Conservation (phyloP, 768 basidiomycete genomes). For the Agaricus bisporus region DNA sequence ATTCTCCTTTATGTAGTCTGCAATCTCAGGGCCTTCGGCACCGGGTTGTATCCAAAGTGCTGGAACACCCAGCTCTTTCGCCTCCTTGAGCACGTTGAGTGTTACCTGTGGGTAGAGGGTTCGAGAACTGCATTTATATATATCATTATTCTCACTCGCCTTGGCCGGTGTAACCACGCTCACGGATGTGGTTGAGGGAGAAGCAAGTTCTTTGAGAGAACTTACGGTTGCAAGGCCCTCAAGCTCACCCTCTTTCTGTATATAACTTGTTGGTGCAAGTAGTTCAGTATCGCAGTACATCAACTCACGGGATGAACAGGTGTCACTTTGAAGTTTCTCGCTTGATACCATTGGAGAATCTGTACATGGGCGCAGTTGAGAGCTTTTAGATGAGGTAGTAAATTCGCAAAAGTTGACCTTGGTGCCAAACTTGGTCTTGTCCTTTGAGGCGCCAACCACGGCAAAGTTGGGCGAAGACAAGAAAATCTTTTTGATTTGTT, state of each 20-base stretch:
- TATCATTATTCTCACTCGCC: conserved; percentile 26
- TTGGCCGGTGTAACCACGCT: conserved; percentile 76
- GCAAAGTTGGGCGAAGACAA: conserved; percentile 60
- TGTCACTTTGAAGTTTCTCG: conserved; percentile 49
- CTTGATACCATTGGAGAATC: conserved; percentile 77
- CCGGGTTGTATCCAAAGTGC: conserved; percentile 90
- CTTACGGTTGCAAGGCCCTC: conserved; percentile 57
- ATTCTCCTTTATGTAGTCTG: conserved; percentile 59
- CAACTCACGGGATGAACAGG: conserved; percentile 68
- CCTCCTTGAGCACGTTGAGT: conserved; percentile 57
- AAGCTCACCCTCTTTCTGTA: conserved; percentile 63
- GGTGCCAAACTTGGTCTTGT: conserved; percentile 73
- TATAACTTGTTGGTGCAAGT: background rate
- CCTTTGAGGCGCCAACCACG: conserved; percentile 80
- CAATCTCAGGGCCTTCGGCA: conserved; percentile 64
- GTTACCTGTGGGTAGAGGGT: conserved; percentile 47
- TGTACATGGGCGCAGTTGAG: conserved; percentile 21
- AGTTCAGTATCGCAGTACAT: background rate
- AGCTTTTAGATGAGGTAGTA: background rate
- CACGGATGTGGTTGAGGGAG: conserved; percentile 62
- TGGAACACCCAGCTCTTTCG: conserved; percentile 64
- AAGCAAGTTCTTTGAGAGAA: conserved; percentile 49
- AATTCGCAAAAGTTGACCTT: conserved; percentile 35
- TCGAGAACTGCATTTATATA: background rate
- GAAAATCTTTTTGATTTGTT: conserved; percentile 49